phyloP scores from a whole-genome alignment of 768 basidiomycete genomes.

The Kwoniella europaea region DNA sequence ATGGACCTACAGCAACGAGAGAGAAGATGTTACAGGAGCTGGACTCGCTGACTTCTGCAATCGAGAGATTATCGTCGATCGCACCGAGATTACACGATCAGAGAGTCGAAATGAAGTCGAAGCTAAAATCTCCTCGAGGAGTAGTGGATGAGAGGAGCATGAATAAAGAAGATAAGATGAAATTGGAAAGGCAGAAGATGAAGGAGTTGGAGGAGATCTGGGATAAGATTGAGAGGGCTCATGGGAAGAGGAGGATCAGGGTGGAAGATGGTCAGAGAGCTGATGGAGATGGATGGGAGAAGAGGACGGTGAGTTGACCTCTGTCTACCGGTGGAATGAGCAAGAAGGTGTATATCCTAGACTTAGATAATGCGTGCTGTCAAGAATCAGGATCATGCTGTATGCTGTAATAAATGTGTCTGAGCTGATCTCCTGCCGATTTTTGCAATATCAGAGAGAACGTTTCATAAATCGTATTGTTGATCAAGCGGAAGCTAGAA shows the following conservation, averaged over 20 bases:
- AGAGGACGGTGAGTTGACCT: conserved; percentile 23
- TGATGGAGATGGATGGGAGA: conserved; percentile 30
- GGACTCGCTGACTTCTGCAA: conserved; percentile 81
- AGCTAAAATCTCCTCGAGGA: neutral
- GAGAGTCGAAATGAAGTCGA: conserved; percentile 73
- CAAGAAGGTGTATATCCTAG: neutral
- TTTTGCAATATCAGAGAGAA: conserved; percentile 20
- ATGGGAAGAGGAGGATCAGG: conserved; percentile 40
- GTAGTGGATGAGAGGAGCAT: neutral
- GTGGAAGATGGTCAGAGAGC: conserved; percentile 35
- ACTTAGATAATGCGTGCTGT: too few species aligned
- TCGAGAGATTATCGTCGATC: conserved; percentile 82
- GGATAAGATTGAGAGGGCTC: conserved; percentile 56
- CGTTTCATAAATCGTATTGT: conserved; percentile 29
- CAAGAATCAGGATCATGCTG: too few species aligned
- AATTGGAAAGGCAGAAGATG: conserved; percentile 59
- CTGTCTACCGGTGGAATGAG: neutral
- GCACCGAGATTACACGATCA: conserved; percentile 90
- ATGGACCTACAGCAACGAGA: neutral
- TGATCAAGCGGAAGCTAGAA: conserved; percentile 23
- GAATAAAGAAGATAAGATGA: conserved; percentile 59
- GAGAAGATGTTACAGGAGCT: conserved; percentile 86
- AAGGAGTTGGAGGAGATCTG: conserved; percentile 55
- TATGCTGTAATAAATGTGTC: neutral
- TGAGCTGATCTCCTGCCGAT: neutral